These are phyloP conservation scores for Cnidoscolus chayamansa DNA, from an alignment of 441 rosid species.

Conservation along the genomic window DNA sequence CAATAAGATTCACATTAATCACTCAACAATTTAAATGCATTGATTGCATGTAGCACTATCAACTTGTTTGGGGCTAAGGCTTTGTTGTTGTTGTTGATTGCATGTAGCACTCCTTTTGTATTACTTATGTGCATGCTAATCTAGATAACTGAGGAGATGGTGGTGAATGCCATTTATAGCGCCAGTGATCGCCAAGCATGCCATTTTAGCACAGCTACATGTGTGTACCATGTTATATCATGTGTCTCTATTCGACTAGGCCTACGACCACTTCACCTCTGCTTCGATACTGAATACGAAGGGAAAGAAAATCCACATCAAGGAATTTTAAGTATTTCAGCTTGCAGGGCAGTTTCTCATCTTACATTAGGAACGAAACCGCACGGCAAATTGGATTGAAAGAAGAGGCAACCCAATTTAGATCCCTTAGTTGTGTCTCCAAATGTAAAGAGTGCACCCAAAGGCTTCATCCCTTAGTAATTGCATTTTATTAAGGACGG, in stretches of 20 bases:
- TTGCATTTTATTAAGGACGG: not conserved
- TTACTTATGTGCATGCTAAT: not conserved
- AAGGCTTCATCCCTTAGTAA: too few relatives aligned
- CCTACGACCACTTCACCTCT: slow-evolving; percentile 13
- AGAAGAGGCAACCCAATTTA: not conserved
- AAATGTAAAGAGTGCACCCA: not conserved
- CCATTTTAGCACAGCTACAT: not conserved
- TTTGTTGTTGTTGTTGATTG: too few relatives aligned
- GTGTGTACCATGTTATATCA: slow-evolving; percentile 26
- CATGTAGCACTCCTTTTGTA: too few relatives aligned
- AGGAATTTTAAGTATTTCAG: not conserved
- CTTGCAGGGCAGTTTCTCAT: not conserved
- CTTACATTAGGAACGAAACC: not conserved
- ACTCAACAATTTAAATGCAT: too few relatives aligned
- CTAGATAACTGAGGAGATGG: slow-evolving; percentile 28
- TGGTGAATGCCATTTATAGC: slow-evolving; percentile 19
- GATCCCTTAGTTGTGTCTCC: not conserved
- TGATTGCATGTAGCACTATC: too few relatives aligned
- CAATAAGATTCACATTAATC: too few relatives aligned
- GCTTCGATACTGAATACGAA: slow-evolving; percentile 14
- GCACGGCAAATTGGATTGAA: not conserved
- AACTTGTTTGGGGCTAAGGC: too few relatives aligned
- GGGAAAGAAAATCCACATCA: not conserved
- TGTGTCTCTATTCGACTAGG: slow-evolving; percentile 4
- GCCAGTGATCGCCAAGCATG: slow-evolving; percentile 8